Base-by-base conservation (phyloP, 805 yeast species). In the Nakazawaea wickerhamii region DNA sequence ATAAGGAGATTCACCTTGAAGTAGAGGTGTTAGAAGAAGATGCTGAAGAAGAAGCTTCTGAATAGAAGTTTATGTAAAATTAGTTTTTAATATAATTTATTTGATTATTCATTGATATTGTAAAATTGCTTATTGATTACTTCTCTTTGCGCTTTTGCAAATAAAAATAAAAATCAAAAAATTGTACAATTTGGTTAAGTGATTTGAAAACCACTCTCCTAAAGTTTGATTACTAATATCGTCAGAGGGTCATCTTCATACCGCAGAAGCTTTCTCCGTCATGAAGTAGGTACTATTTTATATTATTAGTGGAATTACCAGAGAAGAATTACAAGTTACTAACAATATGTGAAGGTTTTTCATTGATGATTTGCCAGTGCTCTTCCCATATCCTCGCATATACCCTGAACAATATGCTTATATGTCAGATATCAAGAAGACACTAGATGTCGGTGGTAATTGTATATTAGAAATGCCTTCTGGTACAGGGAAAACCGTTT, bases 401-500 rank as follows among this genome's bases (percentile, higher is more conserved):
- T 93, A 93, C 59, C 99, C 99, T 2, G 99, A 93, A 64, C 99
- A 93, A 61, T 93, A 93, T 71, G 93, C 90, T 26, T 93, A 93
- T 64, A 93, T 93, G 99, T 79, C 93, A 48, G 98, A 91, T 61
- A 84, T 93, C 50, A 93, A 93, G 66, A 79, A 82, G 57, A 85
- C 97, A 1, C 64, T 93, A 40, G 99, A 93, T 68, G 95, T 84
- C 1, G 98, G 97, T 2, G 99, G 99, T 10, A 90, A 90, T 58
- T 85, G 96, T 63, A 89, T 93, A 42, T 63, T 93, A 56, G 99
- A 93, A 66, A 93, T 93, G 99, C 99, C 99, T 52, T 93, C 99
- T 5, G 99, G 99, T 4, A 93, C 99, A 3, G 99, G 99, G 33
- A 93, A 93, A 60, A 93, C 99, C 30, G 85, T 93, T 3, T 89